Evolutionary conservation across 306 rosid species (phyloP).

Genomic region (Cotoneaster glaucophyllus): DNA sequence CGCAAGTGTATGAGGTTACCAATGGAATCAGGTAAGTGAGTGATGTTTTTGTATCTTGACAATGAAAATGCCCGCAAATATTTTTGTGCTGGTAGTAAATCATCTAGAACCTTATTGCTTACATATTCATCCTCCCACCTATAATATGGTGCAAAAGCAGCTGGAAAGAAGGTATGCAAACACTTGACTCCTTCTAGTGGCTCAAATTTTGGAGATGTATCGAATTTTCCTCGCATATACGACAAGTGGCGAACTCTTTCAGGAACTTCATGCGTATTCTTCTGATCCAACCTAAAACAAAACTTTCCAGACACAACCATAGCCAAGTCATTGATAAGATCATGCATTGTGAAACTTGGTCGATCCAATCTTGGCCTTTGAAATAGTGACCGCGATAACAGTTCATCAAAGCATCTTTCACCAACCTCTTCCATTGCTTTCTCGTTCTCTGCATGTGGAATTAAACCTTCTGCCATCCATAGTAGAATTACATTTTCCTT

Average conservation of each 20-base stretch:
- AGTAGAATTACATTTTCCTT: no score
- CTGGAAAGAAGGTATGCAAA: not conserved
- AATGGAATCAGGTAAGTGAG: not conserved
- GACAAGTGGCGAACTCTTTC: not conserved
- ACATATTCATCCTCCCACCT: rapidly evolving
- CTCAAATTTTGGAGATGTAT: not conserved
- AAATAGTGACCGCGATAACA: conserved; percentile 1
- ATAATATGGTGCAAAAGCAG: rapidly evolving
- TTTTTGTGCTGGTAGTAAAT: not conserved
- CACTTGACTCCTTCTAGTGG: not conserved
- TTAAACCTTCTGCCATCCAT: no score
- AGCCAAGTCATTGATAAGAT: not conserved
- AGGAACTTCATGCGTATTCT: not conserved
- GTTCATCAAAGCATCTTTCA: conserved; percentile 3
- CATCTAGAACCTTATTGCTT: not conserved
- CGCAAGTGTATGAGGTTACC: not conserved
- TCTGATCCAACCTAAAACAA: not conserved
- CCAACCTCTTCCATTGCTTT: no score
- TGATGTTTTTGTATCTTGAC: no score
- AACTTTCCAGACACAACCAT: not conserved
- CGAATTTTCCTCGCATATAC: not conserved
- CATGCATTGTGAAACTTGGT: not conserved
- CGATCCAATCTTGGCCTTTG: not conserved
- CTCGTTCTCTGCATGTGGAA: no score
- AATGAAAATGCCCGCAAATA: not conserved